These are phyloP conservation scores for Oryza officinalis DNA, from an alignment of 176 grass and related monocot species.

Conservation along the genomic window DNA sequence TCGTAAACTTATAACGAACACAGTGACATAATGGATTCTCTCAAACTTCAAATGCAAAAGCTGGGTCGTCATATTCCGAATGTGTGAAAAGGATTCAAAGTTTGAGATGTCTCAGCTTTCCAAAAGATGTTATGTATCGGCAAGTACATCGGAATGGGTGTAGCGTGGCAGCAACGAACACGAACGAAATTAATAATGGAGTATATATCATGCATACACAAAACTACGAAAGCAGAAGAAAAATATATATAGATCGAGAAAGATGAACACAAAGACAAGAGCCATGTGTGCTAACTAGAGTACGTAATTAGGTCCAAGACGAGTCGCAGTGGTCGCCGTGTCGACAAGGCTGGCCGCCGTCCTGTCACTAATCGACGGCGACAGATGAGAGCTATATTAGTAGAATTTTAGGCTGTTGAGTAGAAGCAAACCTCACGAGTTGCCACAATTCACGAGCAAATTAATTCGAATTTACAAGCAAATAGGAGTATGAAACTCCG, in stretches of 20 bases:
- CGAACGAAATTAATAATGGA: background rate
- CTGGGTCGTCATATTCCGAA: no score
- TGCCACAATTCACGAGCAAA: background rate
- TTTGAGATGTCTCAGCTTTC: no score
- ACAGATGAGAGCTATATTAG: background rate
- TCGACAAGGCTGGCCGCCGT: background rate
- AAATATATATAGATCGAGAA: background rate
- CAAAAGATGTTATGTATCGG: background rate
- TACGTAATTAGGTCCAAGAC: background rate
- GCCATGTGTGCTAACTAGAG: background rate
- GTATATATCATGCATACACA: background rate
- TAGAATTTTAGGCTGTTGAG: background rate
- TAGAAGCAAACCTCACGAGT: constrained; percentile 7
- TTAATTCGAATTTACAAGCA: no score
- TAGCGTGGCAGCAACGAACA: background rate
- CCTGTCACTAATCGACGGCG: background rate
- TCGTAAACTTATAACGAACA: no score
- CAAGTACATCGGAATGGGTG: background rate
- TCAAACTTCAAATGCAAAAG: no score
- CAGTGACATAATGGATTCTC: no score
- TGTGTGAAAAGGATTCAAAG: no score
- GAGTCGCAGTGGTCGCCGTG: background rate
- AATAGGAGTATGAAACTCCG: background rate
- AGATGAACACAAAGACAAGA: background rate
- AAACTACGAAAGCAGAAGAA: background rate